Percentiles rank a stretch among this genome's conserved stretches.
Evolutionary conservation across 441 rosid genomes (phyloP).

Genomic region (Pelargonium fulgidum): DNA sequence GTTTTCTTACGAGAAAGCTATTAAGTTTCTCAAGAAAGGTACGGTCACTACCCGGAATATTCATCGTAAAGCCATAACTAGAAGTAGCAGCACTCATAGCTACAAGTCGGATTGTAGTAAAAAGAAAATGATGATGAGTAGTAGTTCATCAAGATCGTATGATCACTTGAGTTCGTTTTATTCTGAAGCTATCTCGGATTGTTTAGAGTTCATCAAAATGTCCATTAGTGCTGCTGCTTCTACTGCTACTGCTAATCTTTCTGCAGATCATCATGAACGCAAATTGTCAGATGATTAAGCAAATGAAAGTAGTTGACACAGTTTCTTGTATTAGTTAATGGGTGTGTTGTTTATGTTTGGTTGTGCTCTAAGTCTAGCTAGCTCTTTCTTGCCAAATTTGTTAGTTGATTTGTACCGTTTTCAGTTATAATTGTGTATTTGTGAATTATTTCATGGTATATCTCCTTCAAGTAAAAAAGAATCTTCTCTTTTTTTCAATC

Average conservation of each 20-base stretch:
- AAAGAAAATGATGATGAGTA: background rate
- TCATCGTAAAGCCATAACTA: background rate
- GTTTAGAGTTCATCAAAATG: slow-evolving; percentile 17
- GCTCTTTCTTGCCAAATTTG: no score
- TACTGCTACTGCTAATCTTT: background rate
- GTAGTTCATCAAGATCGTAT: background rate
- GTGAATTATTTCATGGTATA: no score
- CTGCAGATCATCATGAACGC: background rate
- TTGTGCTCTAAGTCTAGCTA: no score
- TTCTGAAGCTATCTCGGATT: slow-evolving; percentile 21
- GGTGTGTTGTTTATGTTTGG: no score
- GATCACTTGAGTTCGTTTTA: slow-evolving; percentile 1
- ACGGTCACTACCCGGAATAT: background rate
- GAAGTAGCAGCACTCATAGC: background rate
- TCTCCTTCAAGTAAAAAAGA: no score
- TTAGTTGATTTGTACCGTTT: no score
- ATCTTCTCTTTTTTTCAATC: no score
- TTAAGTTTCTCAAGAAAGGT: slow-evolving; percentile 13
- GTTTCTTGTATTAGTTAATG: no score
- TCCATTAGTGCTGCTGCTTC: background rate
- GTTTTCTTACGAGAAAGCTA: slow-evolving; percentile 2
- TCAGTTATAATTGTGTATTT: no score
- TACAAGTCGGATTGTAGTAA: background rate
- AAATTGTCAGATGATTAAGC: background rate
- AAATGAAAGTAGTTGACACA: no score